phyloP scores from a whole-genome alignment of 2,329 filamentous ascomycete species.

The Hypoxylon sp. region DNA sequence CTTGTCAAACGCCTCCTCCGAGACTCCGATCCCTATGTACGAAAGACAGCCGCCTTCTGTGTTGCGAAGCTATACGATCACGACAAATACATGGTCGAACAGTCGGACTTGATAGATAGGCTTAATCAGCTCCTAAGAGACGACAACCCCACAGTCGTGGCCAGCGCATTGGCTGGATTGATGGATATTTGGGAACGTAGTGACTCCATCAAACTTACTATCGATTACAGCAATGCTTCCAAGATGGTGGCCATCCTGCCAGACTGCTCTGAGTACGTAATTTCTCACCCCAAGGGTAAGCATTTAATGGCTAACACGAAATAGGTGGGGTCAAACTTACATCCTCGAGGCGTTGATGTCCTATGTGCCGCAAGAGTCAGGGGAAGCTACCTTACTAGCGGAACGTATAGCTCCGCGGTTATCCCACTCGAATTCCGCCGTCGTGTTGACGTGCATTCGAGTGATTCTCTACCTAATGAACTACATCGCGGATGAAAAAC shows the following conservation, averaged over 20 bases:
- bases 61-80: slow-evolving; percentile 99
- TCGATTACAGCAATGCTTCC: slow-evolving; percentile 96
- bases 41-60: slow-evolving; percentile 95
- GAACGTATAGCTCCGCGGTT: slow-evolving; percentile 95
- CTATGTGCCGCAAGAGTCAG: slow-evolving; percentile 91
- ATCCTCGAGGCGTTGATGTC: slow-evolving; percentile 98
- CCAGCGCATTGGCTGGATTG: slow-evolving; percentile 88
- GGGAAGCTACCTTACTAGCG: slow-evolving; percentile 88
- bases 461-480: slow-evolving; percentile 99
- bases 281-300: not conserved
- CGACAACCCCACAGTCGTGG: slow-evolving; percentile 97
- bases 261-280: slow-evolving; percentile 92
- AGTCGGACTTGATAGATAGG: slow-evolving; percentile 90
- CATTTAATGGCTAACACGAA: slow-evolving; percentile 15
- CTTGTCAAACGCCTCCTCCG: slow-evolving; percentile 85
- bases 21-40: slow-evolving; percentile 93
- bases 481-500: slow-evolving; percentile 93
- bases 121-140: slow-evolving; percentile 92
- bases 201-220: slow-evolving; percentile 96
- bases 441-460: slow-evolving; percentile 94
- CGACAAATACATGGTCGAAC: slow-evolving; percentile 89
- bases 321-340: slow-evolving; percentile 97
- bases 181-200: slow-evolving; percentile 99
- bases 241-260: slow-evolving; percentile 97
- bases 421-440: slow-evolving; percentile 96